These are phyloP conservation scores for Salix purpurea DNA, from an alignment of 345 rosid genomes.

Conservation along the genomic window DNA sequence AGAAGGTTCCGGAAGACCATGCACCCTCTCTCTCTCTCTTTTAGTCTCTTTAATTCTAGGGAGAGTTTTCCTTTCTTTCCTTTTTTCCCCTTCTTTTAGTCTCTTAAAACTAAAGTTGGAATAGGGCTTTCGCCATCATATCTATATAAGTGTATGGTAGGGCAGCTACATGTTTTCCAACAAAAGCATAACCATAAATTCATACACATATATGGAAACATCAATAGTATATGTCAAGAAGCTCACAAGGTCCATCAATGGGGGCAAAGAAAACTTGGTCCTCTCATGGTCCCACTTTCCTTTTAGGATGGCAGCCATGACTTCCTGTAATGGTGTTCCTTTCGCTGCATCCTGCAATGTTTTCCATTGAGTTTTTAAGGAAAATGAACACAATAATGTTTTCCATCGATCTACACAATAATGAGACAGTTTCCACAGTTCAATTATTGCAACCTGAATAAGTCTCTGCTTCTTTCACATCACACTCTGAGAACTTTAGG, in stretches of 20 bases:
- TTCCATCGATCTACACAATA: neutral
- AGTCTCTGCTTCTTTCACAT: neutral
- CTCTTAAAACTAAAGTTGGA: neutral
- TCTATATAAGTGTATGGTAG: neutral
- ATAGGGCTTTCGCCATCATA: neutral
- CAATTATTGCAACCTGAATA: neutral
- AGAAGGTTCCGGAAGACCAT: too few relatives aligned
- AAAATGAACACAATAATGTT: neutral
- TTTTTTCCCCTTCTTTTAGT: too few relatives aligned
- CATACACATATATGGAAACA: neutral
- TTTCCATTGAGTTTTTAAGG: neutral
- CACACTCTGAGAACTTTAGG: neutral
- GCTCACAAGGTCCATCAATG: conserved; percentile 66
- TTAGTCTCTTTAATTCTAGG: too few relatives aligned
- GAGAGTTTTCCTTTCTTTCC: too few relatives aligned
- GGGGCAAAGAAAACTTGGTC: conserved; percentile 81
- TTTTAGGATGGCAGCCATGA: conserved; percentile 50
- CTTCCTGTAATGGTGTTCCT: conserved; percentile 57
- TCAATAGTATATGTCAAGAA: neutral
- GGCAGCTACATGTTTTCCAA: neutral
- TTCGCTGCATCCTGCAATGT: conserved; percentile 45
- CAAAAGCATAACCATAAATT: neutral
- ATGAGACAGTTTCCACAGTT: neutral
- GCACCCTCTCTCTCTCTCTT: too few relatives aligned
- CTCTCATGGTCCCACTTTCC: conserved; percentile 89